Evolutionary conservation across 495 filamentous ascomycete species (phyloP), one percentile per base, ranked within the genome.

Genomic region (Lasiosphaeria ovina): DNA sequence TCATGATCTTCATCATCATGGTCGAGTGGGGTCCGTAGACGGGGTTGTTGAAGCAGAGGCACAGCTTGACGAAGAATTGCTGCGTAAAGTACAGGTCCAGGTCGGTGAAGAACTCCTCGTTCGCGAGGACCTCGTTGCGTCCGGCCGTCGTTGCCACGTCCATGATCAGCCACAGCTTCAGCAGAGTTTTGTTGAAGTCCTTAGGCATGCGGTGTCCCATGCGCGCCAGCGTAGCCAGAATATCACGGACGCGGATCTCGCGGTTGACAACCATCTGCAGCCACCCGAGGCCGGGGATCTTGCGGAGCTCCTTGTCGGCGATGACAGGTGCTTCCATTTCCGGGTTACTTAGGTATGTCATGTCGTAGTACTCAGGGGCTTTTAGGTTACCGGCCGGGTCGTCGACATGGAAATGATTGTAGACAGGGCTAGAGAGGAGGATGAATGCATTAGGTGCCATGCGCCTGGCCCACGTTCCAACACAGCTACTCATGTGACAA

Each of bases 141-240:
- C 68, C 72, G 3, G 54, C 42, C 54, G 75, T 85, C 17, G 82
- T 82, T 2, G 77, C 65, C 4, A 83, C 66, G 61, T 90, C 87
- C 76, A 90, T 84, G 32, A 85, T 59, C 35, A 88, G 79, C 88
- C 88, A 90, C 31, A 88, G 65, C 69, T 88, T 87, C 62, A 79
- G 78, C 44, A 90, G 66, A 16, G 77, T 72, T 3, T 69, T 31
- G 17, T 70, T 57, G 24, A 77, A 77, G 32, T 70, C 62, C 1
- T 42, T 14, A 9, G 85, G 86, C 10, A 87, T 62, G n/a, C 76
- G 69, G 38, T 81, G 79, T 7, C 86, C 83, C 17, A 76, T 65
- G 3, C 76, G 59, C 2, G 75, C 77, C 33, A 92, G 72, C 9
- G 69, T 62, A 12, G 74, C 71, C 17, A 88, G 62, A 62, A 91